Percentiles rank a stretch among this genome's conserved stretches.
phyloP scores from a whole-genome alignment of 495 filamentous ascomycete genomes.

The Neurospora sp. region DNA sequence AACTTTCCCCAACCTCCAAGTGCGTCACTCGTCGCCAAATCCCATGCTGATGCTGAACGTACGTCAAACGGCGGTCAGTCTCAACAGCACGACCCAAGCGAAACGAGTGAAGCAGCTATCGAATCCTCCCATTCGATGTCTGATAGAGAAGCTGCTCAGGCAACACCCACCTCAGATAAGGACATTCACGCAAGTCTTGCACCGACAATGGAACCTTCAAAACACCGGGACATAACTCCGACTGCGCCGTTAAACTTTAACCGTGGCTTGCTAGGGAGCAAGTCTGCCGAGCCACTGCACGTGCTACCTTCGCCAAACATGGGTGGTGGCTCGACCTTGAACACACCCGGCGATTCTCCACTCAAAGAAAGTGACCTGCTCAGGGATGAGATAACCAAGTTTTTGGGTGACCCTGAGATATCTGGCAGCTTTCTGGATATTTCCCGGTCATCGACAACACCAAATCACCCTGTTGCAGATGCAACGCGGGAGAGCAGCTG shows the following conservation, averaged over 20 bases:
- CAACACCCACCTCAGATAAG: neutral
- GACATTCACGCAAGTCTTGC: conserved; percentile 2
- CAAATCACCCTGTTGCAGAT: conserved; percentile 15
- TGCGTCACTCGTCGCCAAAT: neutral
- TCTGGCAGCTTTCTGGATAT: conserved; percentile 2
- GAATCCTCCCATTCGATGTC: neutral
- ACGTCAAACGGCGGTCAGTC: neutral
- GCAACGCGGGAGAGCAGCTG: conserved; percentile 34
- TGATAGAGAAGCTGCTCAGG: neutral
- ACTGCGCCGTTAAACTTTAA: conserved; percentile 41
- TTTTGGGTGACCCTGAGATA: conserved; percentile 44
- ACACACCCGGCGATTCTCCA: conserved; percentile 43
- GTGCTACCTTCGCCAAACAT: conserved; percentile 27
- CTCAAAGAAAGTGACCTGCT: conserved; percentile 69
- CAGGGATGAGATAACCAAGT: conserved; percentile 70
- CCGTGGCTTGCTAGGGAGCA: conserved; percentile 12
- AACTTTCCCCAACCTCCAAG: neutral
- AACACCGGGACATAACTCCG: conserved; percentile 26
- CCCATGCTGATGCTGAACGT: neutral
- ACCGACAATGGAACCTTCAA: conserved; percentile 9
- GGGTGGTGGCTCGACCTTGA: conserved; percentile 43
- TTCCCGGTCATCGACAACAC: conserved; percentile 3
- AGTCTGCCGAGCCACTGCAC: conserved; percentile 2
- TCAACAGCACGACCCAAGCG: neutral
- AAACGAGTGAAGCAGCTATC: neutral